These are phyloP conservation scores for Zea luxurians DNA, from an alignment of 176 grass and related monocot species.

Conservation along the genomic window DNA sequence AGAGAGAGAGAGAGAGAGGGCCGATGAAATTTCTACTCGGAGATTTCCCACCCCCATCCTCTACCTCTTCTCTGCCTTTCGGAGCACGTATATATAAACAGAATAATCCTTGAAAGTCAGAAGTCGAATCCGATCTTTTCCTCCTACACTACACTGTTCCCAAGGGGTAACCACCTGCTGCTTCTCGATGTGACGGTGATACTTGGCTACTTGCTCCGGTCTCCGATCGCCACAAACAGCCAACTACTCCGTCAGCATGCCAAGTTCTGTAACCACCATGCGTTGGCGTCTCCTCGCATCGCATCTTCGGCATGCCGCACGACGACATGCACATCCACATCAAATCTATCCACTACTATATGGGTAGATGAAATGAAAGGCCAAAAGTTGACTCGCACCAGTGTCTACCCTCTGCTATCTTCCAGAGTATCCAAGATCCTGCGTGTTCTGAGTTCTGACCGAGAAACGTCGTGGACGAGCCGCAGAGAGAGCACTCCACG, in stretches of 20 bases:
- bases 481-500: neutral
- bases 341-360: neutral
- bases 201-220: neutral
- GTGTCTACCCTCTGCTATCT: neutral
- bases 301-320: neutral
- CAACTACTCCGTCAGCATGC: neutral
- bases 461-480: neutral
- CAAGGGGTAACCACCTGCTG: neutral
- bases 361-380: neutral
- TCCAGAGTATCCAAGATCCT: neutral
- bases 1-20: neutral
- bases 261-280: neutral
- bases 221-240: neutral
- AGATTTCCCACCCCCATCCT: neutral
- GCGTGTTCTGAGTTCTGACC: neutral
- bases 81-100: slow-evolving; percentile 5
- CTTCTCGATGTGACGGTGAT: slow-evolving; percentile 23
- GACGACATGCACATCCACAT: slow-evolving; percentile 25
- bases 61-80: neutral
- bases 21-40: neutral
- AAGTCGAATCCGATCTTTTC: neutral
- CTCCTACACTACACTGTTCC: no score
- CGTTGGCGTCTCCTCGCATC: neutral
- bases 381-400: slow-evolving; percentile 27
- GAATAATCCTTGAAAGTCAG: slow-evolving; percentile 14